phyloP scores from a whole-genome alignment of 345 rosid species.

The Heritiera fomes region DNA sequence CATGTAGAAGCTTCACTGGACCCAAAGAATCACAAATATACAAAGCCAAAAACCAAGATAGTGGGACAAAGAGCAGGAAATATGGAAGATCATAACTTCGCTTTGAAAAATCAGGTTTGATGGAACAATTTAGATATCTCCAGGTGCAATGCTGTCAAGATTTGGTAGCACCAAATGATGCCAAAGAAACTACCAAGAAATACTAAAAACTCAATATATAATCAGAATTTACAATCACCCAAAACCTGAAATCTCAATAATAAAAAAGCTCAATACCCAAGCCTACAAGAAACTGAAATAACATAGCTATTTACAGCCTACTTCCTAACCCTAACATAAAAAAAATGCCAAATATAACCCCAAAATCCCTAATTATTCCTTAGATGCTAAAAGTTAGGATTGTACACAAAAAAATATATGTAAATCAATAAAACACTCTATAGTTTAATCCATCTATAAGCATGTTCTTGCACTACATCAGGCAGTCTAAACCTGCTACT shows the following conservation, averaged over 20 bases:
- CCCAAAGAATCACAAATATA: not conserved
- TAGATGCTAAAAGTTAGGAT: not conserved
- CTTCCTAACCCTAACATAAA: not conserved
- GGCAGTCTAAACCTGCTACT: not conserved
- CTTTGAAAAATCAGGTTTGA: not conserved
- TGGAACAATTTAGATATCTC: not conserved
- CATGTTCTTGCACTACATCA: not conserved
- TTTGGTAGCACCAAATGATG: not conserved
- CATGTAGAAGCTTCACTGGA: not conserved
- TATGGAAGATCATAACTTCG: not conserved
- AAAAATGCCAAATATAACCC: slow-evolving; percentile 10
- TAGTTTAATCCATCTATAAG: not conserved
- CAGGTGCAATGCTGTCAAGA: not conserved
- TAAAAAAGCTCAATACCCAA: not conserved
- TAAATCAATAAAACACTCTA: not conserved
- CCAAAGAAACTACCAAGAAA: slow-evolving; percentile 8
- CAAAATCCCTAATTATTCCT: slow-evolving; percentile 1
- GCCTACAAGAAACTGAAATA: not conserved
- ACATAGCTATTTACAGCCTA: slow-evolving; percentile 4
- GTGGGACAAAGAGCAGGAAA: not conserved
- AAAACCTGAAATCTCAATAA: not conserved
- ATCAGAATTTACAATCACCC: not conserved
- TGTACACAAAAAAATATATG: not conserved
- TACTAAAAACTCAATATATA: not conserved
- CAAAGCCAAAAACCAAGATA: not conserved